Base-by-base conservation (phyloP, 2,329 filamentous ascomycete species). In the Nothophaeocryptopus gaeumannii region DNA sequence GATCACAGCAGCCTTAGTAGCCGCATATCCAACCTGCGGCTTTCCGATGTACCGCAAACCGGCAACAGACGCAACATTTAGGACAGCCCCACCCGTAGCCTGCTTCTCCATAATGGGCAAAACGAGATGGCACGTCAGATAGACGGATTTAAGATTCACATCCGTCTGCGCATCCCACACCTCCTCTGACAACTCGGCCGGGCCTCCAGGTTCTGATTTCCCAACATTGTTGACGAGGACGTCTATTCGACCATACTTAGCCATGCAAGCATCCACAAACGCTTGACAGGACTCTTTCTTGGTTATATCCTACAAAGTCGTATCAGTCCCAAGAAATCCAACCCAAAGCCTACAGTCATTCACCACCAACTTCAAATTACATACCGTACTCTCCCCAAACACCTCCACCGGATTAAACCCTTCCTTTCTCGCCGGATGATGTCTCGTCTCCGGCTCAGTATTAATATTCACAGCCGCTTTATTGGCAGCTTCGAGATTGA, bases 1-100 rank as follows among this genome's bases (percentile, higher is more conserved):
- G 60, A 89, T 80, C 37, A 89, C 84, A 62, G 84, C 87, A 5
- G 87, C 86, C 78, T 91, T 91, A 70, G 84, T 88, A 13, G 86
- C 85, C 70, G 74, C 76, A 57, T 82, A 81, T 0, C 74, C 79
- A 1, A 82, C 70, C 58, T 82, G 79, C 4, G 74, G 72, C 53
- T 77, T 77, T 33, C 69, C 63, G 56, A 76, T 69, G 65, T 81
- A 80, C 0, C 78, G 65, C 35, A 83, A 51, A 0, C 77, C 78
- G 0, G 79, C 77, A 12, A 82, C 74, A 15, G 72, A 78, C 9
- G 51, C 45, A 9, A 65, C 57, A 26, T 62, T 65, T 12, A 62
- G 44, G 1, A 82, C 65, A 0, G 68, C 67, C 0, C 71, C 68
- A 1, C 70, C 74, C 0, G 68, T 62, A 0, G 49, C 47, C 50